Percentiles rank a stretch among this genome's conserved stretches.
phyloP scores from a whole-genome alignment of 2,329 filamentous ascomycete species.

The Xylaria hypoxylon region DNA sequence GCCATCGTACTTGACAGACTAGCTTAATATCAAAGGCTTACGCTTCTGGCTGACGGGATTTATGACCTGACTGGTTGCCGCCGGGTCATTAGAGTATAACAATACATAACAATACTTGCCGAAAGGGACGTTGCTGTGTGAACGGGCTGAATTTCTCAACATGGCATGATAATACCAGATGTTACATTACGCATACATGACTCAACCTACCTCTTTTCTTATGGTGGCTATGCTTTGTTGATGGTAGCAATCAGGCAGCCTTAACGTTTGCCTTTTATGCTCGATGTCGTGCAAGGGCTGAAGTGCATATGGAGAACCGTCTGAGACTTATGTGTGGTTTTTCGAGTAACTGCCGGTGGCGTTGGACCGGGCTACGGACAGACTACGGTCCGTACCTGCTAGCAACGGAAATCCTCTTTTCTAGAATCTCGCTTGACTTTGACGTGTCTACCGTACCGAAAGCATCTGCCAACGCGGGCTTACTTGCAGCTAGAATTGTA shows the following conservation, averaged over 20 bases:
- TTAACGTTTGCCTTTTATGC: constrained; percentile 28
- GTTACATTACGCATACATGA: constrained; percentile 30
- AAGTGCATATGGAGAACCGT: constrained; percentile 30
- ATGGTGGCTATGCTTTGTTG: constrained; percentile 11
- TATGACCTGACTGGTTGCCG: constrained; percentile 3
- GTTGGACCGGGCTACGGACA: constrained; percentile 18
- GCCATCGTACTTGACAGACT: neutral
- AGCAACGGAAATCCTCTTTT: constrained; percentile 8
- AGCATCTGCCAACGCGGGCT: constrained; percentile 31
- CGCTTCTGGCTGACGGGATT: neutral
- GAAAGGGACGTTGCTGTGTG: constrained; percentile 14
- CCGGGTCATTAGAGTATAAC: neutral
- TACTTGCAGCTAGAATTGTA: constrained; percentile 32
- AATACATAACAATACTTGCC: neutral
- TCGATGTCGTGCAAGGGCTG: constrained; percentile 30
- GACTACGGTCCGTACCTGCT: neutral
- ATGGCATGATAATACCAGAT: constrained; percentile 22
- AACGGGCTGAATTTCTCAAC: constrained; percentile 11
- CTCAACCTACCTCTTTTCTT: constrained; percentile 17
- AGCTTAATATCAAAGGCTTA: constrained; percentile 12
- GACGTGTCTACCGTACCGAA: constrained; percentile 19
- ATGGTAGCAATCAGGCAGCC: constrained; percentile 32
- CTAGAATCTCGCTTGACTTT: constrained; percentile 23
- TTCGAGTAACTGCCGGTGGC: constrained; percentile 25
- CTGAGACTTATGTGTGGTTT: constrained; percentile 18